Evolutionary conservation across 305 asterid genomes (phyloP).

Genomic region (Salvia sclarea): DNA sequence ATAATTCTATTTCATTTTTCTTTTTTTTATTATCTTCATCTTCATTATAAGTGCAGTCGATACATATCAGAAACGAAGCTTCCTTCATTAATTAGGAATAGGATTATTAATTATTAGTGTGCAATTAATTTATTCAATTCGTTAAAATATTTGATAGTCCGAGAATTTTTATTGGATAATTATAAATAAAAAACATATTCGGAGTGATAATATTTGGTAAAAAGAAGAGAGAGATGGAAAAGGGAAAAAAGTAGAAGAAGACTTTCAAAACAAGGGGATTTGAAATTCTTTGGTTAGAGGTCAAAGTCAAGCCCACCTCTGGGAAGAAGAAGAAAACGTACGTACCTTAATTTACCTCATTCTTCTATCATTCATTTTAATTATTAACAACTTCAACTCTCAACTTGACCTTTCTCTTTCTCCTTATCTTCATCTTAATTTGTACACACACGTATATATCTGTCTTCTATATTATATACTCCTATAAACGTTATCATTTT

Average conservation of each 20-base stretch:
- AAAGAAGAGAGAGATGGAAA: background rate
- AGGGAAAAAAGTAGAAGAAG: slow-evolving; percentile 21
- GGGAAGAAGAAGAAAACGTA: slow-evolving; percentile 34
- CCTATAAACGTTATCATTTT: background rate
- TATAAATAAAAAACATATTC: no score
- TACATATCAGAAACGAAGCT: background rate
- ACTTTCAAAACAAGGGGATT: slow-evolving; percentile 21
- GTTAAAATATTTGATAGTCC: no score
- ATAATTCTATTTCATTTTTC: no score
- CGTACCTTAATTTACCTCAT: slow-evolving; percentile 18
- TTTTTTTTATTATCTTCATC: no score
- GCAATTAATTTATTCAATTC: background rate
- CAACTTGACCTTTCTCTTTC: slow-evolving; percentile 33
- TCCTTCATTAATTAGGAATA: background rate
- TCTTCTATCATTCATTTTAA: no score
- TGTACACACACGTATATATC: background rate
- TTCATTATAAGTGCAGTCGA: background rate
- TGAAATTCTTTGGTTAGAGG: slow-evolving; percentile 30
- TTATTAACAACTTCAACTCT: slow-evolving; percentile 18
- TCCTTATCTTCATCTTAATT: background rate
- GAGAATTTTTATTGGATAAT: no score
- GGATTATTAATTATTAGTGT: background rate
- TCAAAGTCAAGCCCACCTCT: slow-evolving; percentile 84
- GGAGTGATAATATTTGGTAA: background rate
- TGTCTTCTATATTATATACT: background rate